A percentile compares a stretch with the other conserved stretches of the same genome.
phyloP scores from a whole-genome alignment of 1,284 basidiomycete species.

The Naganishia albida region DNA sequence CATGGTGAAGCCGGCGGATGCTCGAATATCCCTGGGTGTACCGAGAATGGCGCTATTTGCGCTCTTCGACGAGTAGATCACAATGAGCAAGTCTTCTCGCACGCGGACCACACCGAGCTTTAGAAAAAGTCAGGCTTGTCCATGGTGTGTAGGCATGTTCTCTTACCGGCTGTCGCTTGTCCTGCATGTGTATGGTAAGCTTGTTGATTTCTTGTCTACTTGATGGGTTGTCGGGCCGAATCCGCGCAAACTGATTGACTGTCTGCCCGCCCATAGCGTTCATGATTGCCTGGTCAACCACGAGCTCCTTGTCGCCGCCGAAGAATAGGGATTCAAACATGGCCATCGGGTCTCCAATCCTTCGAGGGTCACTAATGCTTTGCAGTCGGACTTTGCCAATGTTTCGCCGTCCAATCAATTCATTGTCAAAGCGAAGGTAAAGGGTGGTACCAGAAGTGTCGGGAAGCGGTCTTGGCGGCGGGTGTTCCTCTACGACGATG shows the following conservation, averaged over 20 bases:
- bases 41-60: slow-evolving; percentile 1
- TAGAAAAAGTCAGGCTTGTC: background rate
- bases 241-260: slow-evolving; percentile 25
- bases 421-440: slow-evolving; percentile 15
- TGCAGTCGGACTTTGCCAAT: slow-evolving; percentile 18
- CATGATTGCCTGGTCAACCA: slow-evolving; percentile 8
- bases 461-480: background rate
- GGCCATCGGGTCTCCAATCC: slow-evolving; percentile 11
- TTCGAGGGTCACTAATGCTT: slow-evolving; percentile 14
- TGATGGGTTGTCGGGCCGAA: slow-evolving; percentile 12
- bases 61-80: slow-evolving; percentile 24
- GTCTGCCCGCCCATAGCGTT: slow-evolving; percentile 15
- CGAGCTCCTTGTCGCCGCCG: slow-evolving; percentile 20
- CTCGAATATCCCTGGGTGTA: slow-evolving; percentile 7
- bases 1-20: slow-evolving; percentile 15
- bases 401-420: slow-evolving; percentile 4
- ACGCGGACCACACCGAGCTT: slow-evolving; percentile 21
- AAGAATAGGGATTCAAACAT: slow-evolving; percentile 24
- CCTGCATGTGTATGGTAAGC: slow-evolving; percentile 3
- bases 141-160: background rate
- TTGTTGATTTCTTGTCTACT: slow-evolving; percentile 19
- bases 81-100: slow-evolving; percentile 12
- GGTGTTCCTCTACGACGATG: background rate
- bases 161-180: slow-evolving; percentile 24
- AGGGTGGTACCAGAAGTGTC: slow-evolving; percentile 4